phyloP scores from a whole-genome alignment of 2,329 filamentous ascomycete genomes.

The Arachnomyces sp. region DNA sequence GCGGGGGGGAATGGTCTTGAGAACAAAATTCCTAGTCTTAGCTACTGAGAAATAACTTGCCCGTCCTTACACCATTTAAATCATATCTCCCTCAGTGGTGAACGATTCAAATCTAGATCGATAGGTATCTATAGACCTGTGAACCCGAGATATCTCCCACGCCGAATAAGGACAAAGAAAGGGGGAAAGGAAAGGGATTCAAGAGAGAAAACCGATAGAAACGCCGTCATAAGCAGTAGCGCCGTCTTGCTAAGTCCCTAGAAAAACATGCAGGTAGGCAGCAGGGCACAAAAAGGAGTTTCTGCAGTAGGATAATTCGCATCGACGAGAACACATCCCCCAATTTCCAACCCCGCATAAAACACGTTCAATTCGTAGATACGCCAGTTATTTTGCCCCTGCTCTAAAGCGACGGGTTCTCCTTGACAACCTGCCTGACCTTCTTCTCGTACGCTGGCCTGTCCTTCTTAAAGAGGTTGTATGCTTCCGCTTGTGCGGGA shows the following conservation, averaged over 20 bases:
- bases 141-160: conserved; percentile 12
- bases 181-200: conserved; percentile 3
- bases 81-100: no score
- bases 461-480: conserved; percentile 94
- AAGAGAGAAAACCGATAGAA: conserved; percentile 1
- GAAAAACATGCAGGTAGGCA: no score
- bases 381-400: not conserved
- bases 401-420: conserved; percentile 67
- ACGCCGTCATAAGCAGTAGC: not conserved
- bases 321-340: not conserved
- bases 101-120: no score
- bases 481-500: conserved; percentile 92
- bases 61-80: not conserved
- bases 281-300: not conserved
- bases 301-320: not conserved
- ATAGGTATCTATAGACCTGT: no score
- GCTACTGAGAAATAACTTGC: conserved; percentile 20
- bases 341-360: conserved; percentile 5
- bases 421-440: conserved; percentile 74
- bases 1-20: conserved; percentile 10
- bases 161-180: conserved; percentile 10
- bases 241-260: no score
- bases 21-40: conserved; percentile 18
- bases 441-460: conserved; percentile 78
- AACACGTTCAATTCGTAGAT: conserved; percentile 10